Conservation (phyloP, 176 grass and related monocot species). For the bread wheat (Triticum aestivum) region IWGSC_CS_RefSeq_v2.1 NC_057807.1:56692296-56692795, state of each 20-base stretch:
- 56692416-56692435: conserved; percentile 82
- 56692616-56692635: conserved; percentile 64
- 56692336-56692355: conserved; percentile 53
- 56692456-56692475: conserved; percentile 50
- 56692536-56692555: conserved; percentile 74
- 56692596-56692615: conserved; percentile 78
- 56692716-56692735: conserved; percentile 67
- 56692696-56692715: conserved; percentile 63
- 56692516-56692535: conserved; percentile 76
- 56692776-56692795: conserved; percentile 65
- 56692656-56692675: conserved; percentile 81
- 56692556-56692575: conserved; percentile 72
- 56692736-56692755: conserved; percentile 82
- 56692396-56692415: conserved; percentile 84
- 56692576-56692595: conserved; percentile 58
- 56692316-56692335: conserved; percentile 70
- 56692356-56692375: conserved; percentile 47
- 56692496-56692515: conserved; percentile 70
- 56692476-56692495: conserved; percentile 66
- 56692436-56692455: conserved; percentile 53
- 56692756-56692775: conserved; percentile 84
- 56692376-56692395: conserved; percentile 79
- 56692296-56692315: conserved; percentile 73
- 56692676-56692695: conserved; percentile 79
- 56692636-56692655: conserved; percentile 84